phyloP scores from a whole-genome alignment of 1,284 basidiomycete species.

The Rhodotorula glutinis region DNA sequence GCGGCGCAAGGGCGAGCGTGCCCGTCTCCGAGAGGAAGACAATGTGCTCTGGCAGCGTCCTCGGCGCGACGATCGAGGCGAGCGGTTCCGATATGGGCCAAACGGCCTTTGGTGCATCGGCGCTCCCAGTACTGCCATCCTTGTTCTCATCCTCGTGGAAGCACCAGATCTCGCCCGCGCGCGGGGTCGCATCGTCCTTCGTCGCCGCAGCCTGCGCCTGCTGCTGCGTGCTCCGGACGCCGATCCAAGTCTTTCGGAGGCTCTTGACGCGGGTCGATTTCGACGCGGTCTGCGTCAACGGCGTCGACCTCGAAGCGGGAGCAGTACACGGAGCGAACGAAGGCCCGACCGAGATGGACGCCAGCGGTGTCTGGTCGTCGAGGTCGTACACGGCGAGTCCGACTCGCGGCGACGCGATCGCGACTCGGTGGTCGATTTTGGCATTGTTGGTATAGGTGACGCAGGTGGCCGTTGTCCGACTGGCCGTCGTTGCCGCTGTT shows the following conservation, averaged over 20 bases:
- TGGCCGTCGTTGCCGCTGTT: not conserved
- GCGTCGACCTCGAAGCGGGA: slow-evolving; percentile 31
- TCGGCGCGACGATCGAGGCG: slow-evolving; percentile 29
- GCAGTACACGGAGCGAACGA: slow-evolving; percentile 32
- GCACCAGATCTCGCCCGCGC: slow-evolving; percentile 36
- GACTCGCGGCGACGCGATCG: slow-evolving; percentile 14
- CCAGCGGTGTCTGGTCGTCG: slow-evolving; percentile 38
- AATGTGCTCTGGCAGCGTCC: slow-evolving; percentile 36
- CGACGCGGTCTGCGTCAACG: slow-evolving; percentile 14
- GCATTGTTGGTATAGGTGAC: slow-evolving; percentile 19
- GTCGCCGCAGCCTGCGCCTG: no score
- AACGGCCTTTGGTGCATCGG: slow-evolving; percentile 29
- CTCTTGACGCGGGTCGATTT: slow-evolving; percentile 37
- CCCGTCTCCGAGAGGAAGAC: slow-evolving; percentile 34
- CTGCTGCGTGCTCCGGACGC: slow-evolving; percentile 10
- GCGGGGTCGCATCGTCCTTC: slow-evolving; percentile 1
- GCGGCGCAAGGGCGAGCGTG: slow-evolving; percentile 30
- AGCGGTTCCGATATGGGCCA: slow-evolving; percentile 37
- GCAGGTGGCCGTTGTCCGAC: slow-evolving; percentile 1
- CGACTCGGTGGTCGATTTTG: slow-evolving; percentile 22
- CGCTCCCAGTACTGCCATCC: slow-evolving; percentile 35
- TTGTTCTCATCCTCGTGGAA: slow-evolving; percentile 40
- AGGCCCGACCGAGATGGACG: slow-evolving; percentile 37
- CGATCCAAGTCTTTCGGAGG: slow-evolving; percentile 36
- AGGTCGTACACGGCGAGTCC: slow-evolving; percentile 36